Evolutionary conservation across 2,329 filamentous ascomycete species (phyloP).

Genomic region (Plenodomus lindquistii): DNA sequence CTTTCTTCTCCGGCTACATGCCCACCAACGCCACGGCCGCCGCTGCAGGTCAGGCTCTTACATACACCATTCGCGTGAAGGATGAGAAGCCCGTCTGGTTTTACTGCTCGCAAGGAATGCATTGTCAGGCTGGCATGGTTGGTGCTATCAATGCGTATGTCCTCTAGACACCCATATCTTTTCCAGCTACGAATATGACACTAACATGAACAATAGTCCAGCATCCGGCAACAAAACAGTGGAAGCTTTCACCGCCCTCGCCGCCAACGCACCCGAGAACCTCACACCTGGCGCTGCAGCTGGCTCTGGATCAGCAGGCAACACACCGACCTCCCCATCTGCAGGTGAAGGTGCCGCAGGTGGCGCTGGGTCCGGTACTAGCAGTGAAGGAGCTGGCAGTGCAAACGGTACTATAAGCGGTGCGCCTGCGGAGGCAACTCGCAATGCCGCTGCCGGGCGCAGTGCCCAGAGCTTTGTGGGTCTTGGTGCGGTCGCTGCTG

Average conservation of each 20-base stretch:
- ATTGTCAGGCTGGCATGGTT: slow-evolving; percentile 76
- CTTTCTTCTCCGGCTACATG: slow-evolving; percentile 68
- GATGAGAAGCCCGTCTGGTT: slow-evolving; percentile 74
- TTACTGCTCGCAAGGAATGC: slow-evolving; percentile 74
- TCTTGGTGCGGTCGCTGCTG: slow-evolving; percentile 28
- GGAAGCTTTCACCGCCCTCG: slow-evolving; percentile 40
- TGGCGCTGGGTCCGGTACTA: slow-evolving; percentile 3
- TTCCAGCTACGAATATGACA: neutral
- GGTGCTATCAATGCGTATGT: slow-evolving; percentile 77
- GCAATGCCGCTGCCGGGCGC: slow-evolving; percentile 30
- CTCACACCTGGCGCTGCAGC: slow-evolving; percentile 45
- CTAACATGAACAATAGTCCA: slow-evolving; percentile 30
- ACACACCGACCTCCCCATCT: slow-evolving; percentile 12
- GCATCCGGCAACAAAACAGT: slow-evolving; percentile 43
- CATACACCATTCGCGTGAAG: slow-evolving; percentile 73
- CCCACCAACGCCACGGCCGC: slow-evolving; percentile 52
- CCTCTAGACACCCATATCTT: slow-evolving; percentile 11
- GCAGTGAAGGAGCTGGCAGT: slow-evolving; percentile 10
- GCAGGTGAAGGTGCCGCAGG: neutral
- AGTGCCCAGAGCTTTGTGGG: slow-evolving; percentile 29
- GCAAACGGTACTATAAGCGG: slow-evolving; percentile 13
- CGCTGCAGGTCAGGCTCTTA: slow-evolving; percentile 54
- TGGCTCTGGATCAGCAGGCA: slow-evolving; percentile 15
- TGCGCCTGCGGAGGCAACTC: slow-evolving; percentile 28
- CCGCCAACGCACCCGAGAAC: slow-evolving; percentile 46